Base-by-base conservation (phyloP, 108 stramenopile species). In the Cyclotella cryptica region DNA sequence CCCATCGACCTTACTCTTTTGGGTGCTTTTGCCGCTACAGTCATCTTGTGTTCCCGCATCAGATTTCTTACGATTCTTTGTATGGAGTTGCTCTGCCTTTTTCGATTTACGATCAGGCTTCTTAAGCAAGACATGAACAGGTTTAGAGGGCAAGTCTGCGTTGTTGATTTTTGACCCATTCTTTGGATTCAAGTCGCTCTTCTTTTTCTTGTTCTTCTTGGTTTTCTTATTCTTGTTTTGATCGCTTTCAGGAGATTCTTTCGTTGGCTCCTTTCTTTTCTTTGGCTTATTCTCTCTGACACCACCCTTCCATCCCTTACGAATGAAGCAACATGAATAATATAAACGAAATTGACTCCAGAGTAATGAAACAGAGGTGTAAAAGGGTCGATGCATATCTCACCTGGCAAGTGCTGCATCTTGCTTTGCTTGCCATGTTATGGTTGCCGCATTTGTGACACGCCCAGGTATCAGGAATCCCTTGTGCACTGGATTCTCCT, bases 261-360 rank as follows among this genome's bases (percentile, higher is more conserved):
- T 17, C 1, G 29, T 13, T 21, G 6, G 14, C 19, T 14, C 22
- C 17, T 62, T 39, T 1, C 61, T 14, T 41, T 62, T 62, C 61
- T 40, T 62, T 2, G 61, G 61, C 19, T 62, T 62, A 10, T 39
- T 62, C 40, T 62, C 61, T 15, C 61, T 39, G 15, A 62, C 61
- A 40, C 61, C 61, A 24, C 61, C 61, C 11, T 62, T 62, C 61
- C 61, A 62, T 41, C 61, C 61, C 61, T 62, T 7, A 3, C n/a
- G 22, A 49, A 49, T 49, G 6, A 49, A n/a, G n/a, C n/a, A n/a
- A n/a, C 3, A 49, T n/a, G 1, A 3, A n/a, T 49, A 9, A 49
- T 7, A n/a, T 3, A 7, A 7, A 49, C 2, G 3, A 49, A 49
- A n/a, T 49, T 17, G 15, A n/a, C 9, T 3, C n/a, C 3, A 17